Evolutionary conservation across 2,329 filamentous ascomycete species (phyloP), one percentile per base, ranked within the genome.

Genomic region (Cercospora nicotianae): DNA sequence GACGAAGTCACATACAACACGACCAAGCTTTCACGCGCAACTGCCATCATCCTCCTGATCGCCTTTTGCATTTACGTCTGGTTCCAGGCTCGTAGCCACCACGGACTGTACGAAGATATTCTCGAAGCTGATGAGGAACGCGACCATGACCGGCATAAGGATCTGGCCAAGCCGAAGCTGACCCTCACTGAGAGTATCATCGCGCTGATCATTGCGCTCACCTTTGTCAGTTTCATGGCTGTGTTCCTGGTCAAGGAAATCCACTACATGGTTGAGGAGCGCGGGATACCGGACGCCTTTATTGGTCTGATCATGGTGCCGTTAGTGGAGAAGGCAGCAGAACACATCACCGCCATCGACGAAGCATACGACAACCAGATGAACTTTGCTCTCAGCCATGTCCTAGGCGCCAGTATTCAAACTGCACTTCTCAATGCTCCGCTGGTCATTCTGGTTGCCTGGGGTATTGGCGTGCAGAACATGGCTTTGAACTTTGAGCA

Each of bases 341-440:
- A 96, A 79, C 92, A 96, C 79, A 82, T 96, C 58, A 94, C 91
- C 1, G 91, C 92, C 33, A 84, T 95, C 67, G 91, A 95, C 75
- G 92, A 95, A 83, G 92, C 92, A 20, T 94, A 90, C 86, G 90
- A 92, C 75, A 87, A 91, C 76, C 88, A 90, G 77, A 79, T 79
- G 85, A 94, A 94, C 81, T 90, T 94, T 78, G 92, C 92, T 0
- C 84, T 95, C 28, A 91, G 91, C 55, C 93, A 97, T 78, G 91
- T 95, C 63, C 87, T 97, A 51, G 93, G 92, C 58, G 90, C 93
- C 2, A 94, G 91, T 0, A 90, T 97, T 67, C 94, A 97, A 80
- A 97, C 94, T 0, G 92, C 93, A 0, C 86, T 97, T 33, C 88
- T 97, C 76, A 97, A 96, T 77, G 92, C 90, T 0, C 93, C 94